phyloP scores from a whole-genome alignment of 2,329 filamentous ascomycete species.

The Ophiostoma pallidulum region DNA sequence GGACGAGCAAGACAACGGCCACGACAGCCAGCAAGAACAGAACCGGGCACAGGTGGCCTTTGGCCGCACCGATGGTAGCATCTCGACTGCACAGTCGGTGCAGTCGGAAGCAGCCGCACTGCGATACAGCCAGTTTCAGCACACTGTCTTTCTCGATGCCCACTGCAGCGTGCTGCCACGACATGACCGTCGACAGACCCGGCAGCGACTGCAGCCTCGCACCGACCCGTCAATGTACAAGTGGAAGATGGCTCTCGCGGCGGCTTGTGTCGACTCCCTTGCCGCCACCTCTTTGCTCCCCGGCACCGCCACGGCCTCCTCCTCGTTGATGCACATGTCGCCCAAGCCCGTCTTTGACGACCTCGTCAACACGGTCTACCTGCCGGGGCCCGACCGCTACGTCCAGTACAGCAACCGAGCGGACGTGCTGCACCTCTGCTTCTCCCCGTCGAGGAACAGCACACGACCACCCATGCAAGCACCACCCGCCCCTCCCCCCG shows the following conservation, averaged over 20 bases:
- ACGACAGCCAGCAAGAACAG: not conserved
- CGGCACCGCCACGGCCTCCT: too few relatives aligned
- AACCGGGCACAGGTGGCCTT: not conserved
- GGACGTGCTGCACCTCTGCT: slow-evolving; percentile 23
- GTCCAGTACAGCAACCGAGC: slow-evolving; percentile 18
- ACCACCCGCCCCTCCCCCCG: too few relatives aligned
- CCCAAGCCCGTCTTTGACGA: not conserved
- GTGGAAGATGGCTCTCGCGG: slow-evolving; percentile 6
- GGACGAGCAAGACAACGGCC: not conserved
- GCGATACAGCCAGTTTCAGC: slow-evolving; percentile 1
- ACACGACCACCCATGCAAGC: slow-evolving; percentile 1
- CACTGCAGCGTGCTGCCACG: not conserved
- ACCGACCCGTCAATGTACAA: slow-evolving; percentile 13
- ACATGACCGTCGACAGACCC: slow-evolving; percentile 3
- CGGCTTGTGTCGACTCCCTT: slow-evolving; percentile 13
- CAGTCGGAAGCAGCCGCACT: not conserved
- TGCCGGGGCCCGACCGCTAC: slow-evolving; percentile 20
- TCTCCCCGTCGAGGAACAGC: slow-evolving; percentile 12
- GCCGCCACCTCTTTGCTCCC: not conserved
- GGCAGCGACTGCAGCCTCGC: not conserved
- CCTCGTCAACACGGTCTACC: slow-evolving; percentile 18
- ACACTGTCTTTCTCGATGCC: slow-evolving; percentile 8
- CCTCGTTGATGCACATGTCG: too few relatives aligned
- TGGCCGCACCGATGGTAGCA: too few relatives aligned
- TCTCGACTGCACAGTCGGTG: too few relatives aligned